A percentile compares a stretch with the other conserved stretches of the same genome.
Evolutionary conservation across 2,329 filamentous ascomycete species (phyloP).

Genomic region (Aspergillus ruber): DNA sequence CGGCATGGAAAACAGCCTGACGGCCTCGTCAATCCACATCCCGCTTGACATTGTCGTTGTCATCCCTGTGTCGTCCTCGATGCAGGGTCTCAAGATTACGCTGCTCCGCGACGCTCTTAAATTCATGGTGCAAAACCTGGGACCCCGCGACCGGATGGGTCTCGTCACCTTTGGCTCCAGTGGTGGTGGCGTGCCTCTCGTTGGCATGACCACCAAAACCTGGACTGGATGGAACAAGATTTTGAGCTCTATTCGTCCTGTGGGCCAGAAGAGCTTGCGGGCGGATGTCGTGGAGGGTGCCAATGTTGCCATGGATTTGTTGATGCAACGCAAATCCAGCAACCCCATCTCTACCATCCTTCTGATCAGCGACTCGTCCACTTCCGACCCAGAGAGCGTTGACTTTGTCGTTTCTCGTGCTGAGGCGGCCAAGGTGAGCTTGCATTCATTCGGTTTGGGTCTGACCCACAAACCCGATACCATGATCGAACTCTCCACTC

Average conservation of each 20-base stretch:
- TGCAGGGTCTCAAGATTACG: constrained; percentile 99
- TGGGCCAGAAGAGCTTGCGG: constrained; percentile 92
- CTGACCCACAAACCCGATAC: constrained; percentile 98
- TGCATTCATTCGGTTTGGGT: constrained; percentile 92
- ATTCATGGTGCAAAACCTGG: constrained; percentile 84
- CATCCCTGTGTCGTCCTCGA: constrained; percentile 93
- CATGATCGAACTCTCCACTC: constrained; percentile 93
- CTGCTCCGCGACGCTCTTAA: constrained; percentile 83
- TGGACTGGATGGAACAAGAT: constrained; percentile 90
- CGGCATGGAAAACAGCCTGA: constrained; percentile 37
- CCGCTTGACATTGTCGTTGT: constrained; percentile 94
- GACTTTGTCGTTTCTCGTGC: constrained; percentile 96
- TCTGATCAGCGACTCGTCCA: constrained; percentile 94
- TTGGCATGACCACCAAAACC: constrained; percentile 95
- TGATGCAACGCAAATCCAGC: constrained; percentile 95
- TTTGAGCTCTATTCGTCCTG: constrained; percentile 78
- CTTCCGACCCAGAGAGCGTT: constrained; percentile 87
- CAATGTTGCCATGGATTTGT: constrained; percentile 94
- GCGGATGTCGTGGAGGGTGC: constrained; percentile 96
- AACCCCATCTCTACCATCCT: constrained; percentile 94
- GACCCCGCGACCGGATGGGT: constrained; percentile 92
- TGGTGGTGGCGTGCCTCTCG: constrained; percentile 83
- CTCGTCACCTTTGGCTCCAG: constrained; percentile 95
- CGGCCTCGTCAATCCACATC: constrained; percentile 72
- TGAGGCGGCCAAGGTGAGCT: constrained; percentile 93